These are phyloP conservation scores for Protomyces lactucae-debilis DNA, from an alignment of 1,139 yeast genomes.

Conservation along the genomic window DNA sequence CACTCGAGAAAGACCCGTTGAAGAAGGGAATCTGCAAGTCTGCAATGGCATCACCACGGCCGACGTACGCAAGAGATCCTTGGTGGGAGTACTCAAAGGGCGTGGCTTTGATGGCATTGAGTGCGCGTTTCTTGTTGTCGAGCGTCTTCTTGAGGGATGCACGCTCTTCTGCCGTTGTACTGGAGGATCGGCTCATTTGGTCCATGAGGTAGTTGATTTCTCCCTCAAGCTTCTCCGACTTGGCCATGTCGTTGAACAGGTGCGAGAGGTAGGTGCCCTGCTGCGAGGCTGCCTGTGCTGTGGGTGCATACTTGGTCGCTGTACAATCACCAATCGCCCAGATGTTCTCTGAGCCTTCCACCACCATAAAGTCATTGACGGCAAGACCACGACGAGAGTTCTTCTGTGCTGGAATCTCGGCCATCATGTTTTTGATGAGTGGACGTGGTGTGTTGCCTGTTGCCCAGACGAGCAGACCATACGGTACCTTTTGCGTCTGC, in stretches of 20 bases:
- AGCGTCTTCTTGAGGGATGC: slow-evolving; percentile 40
- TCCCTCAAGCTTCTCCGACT: slow-evolving; percentile 57
- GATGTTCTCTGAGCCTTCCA: slow-evolving; percentile 77
- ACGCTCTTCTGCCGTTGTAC: slow-evolving; percentile 38
- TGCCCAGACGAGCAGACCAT: slow-evolving; percentile 94
- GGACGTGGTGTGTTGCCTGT: slow-evolving; percentile 92
- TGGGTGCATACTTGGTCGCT: slow-evolving; percentile 82
- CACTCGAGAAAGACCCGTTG: slow-evolving; percentile 66
- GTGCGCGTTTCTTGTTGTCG: slow-evolving; percentile 42
- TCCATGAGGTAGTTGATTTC: slow-evolving; percentile 44
- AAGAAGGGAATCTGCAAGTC: slow-evolving; percentile 76
- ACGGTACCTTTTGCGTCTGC: slow-evolving; percentile 63
- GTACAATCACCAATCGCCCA: slow-evolving; percentile 95
- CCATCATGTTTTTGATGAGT: slow-evolving; percentile 61
- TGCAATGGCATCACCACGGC: slow-evolving; percentile 89
- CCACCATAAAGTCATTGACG: slow-evolving; percentile 75
- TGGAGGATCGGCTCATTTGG: slow-evolving; percentile 39
- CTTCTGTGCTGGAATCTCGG: slow-evolving; percentile 72
- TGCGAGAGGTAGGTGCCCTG: slow-evolving; percentile 79
- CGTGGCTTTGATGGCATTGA: slow-evolving; percentile 56
- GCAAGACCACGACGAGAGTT: slow-evolving; percentile 84
- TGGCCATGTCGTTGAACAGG: slow-evolving; percentile 63
- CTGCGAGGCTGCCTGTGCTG: slow-evolving; percentile 96
- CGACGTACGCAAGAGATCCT: slow-evolving; percentile 64
- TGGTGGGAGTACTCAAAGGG: slow-evolving; percentile 58